Base-by-base conservation (phyloP, 148 eudicot species). In the Simmondsia chinensis region DNA sequence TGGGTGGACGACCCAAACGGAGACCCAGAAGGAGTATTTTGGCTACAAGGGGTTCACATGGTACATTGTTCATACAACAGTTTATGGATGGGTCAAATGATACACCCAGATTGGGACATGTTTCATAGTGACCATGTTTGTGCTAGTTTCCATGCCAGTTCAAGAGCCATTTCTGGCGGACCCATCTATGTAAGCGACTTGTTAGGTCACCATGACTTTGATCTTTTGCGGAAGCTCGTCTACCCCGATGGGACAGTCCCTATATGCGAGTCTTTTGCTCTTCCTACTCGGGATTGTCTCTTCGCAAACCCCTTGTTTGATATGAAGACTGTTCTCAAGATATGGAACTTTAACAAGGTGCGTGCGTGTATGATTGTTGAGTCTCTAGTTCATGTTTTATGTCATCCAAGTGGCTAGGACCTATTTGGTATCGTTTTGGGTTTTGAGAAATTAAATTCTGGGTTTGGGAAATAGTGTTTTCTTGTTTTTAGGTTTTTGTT, bases 61-160 rank as follows among this genome's bases (percentile, higher is more conserved):
- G 94, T 80, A 14, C 97, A 88, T 52, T 81, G 94, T 50, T 87
- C 97, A 4, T 89, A 78, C 54, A 89, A 84, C 15, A 81, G 97
- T 56, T 48, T 84, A 22, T 89, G 94, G 87, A 82, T 89, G 83
- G 95, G 87, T 9, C 76, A 89, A n/a, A 78, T 84, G n/a, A 76
- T 85, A 22, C 95, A 80, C 14, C 95, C 95, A 0, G 97, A 89
- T 18, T 89, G 97, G 97, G 97, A 84, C 63, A 89, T 89, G 97
- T 84, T 89, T 50, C 95, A 81, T 45, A 73, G 87, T 0, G 74
- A 81, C 3, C 97, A 89, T 34, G 84, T 79, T 12, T 82, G 85
- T 39, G 97, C 93, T 2, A 78, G 78, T 48, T 85, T 89, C 43
- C 97, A 89, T 30, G 95, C 95, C 15, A 87, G 87, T 0, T 89